Evolutionary conservation across 306 rosid genomes (phyloP).

Genomic region (Quercus alba): DNA sequence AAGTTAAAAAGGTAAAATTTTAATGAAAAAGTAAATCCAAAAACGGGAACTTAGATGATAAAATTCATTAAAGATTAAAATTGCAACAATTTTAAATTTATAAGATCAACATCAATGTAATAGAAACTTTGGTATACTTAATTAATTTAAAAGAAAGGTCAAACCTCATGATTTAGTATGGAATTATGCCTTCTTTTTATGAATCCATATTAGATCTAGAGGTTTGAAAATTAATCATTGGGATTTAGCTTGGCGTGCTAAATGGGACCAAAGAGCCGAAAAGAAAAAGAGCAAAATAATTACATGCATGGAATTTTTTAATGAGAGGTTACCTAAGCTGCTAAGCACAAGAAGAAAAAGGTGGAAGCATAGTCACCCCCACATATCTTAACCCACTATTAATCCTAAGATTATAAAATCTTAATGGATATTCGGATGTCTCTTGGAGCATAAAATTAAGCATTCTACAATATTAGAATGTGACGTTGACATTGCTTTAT

Average conservation of each 20-base stretch:
- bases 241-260: conserved; percentile 33
- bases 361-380: conserved; percentile 21
- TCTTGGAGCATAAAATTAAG: background rate
- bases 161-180: no score
- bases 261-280: background rate
- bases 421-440: background rate
- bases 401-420: conserved; percentile 15
- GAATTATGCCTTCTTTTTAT: background rate
- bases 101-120: no score
- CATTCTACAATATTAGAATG: background rate
- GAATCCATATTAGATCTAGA: background rate
- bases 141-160: no score
- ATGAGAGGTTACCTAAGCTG: background rate
- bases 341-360: background rate
- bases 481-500: no score
- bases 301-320: conserved; percentile 1
- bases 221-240: conserved; percentile 25
- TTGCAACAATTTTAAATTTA: no score
- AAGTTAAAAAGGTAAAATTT: no score
- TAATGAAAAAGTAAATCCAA: no score
- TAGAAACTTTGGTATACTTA: no score
- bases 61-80: no score
- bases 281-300: background rate
- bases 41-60: no score
- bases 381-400: conserved; percentile 12